Evolutionary conservation across 306 rosid species (phyloP).

Genomic region (Glycine tomentella): DNA sequence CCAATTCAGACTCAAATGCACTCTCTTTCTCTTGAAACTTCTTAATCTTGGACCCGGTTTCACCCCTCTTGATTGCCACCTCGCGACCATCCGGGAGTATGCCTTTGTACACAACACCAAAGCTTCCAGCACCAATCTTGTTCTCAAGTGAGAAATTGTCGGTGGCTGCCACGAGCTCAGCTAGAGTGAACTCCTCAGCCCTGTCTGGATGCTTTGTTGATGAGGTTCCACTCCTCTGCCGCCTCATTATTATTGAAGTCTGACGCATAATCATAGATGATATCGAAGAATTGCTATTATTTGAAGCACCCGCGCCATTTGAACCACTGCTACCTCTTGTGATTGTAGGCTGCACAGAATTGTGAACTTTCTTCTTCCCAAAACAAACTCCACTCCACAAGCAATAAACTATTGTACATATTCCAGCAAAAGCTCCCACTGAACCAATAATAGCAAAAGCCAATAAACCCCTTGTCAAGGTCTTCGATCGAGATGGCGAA

Average conservation of each 20-base stretch:
- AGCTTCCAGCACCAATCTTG: conserved; percentile 90
- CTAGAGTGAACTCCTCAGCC: conserved; percentile 77
- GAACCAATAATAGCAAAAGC: conserved; percentile 86
- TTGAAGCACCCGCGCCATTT: conserved; percentile 55
- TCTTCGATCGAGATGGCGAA: conserved; percentile 51
- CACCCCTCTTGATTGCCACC: conserved; percentile 88
- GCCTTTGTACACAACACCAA: conserved; percentile 84
- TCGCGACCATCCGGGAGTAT: conserved; percentile 78
- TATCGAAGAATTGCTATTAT: conserved; percentile 65
- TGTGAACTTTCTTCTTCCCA: conserved; percentile 84
- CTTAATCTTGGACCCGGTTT: conserved; percentile 57
- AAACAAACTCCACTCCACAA: conserved; percentile 87
- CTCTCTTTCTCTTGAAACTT: conserved; percentile 86
- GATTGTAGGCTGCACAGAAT: conserved; percentile 91
- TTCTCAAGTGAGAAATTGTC: conserved; percentile 65
- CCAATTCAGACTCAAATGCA: conserved; percentile 89
- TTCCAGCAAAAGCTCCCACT: conserved; percentile 76
- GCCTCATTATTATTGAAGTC: conserved; percentile 79
- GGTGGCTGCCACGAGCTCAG: conserved; percentile 80
- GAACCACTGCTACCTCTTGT: conserved; percentile 75
- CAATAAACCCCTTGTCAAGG: conserved; percentile 70
- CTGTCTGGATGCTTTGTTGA: conserved; percentile 76
- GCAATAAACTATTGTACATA: conserved; percentile 71
- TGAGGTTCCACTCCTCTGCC: conserved; percentile 95
- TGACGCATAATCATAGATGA: conserved; percentile 72